phyloP scores from a whole-genome alignment of 352 stramenopile species.

The Saprolegnia diclina region DNA sequence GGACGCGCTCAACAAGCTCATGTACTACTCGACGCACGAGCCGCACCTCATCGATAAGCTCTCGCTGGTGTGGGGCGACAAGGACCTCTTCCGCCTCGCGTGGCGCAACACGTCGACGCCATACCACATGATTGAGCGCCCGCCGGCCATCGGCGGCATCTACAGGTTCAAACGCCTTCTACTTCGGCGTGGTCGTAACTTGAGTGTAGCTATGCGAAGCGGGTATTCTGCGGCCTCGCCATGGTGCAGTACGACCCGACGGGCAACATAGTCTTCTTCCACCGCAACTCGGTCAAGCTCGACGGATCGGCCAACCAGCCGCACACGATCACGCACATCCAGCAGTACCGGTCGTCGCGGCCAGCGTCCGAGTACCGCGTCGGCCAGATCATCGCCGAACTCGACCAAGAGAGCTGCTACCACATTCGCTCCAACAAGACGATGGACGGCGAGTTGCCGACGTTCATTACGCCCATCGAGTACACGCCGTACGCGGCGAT shows the following conservation, averaged over 20 bases:
- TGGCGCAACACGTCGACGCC: conserved; percentile 73
- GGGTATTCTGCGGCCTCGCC: conserved; percentile 72
- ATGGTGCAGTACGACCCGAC: conserved; percentile 86
- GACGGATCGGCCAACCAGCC: conserved; percentile 61
- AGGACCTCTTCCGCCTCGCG: conserved; percentile 77
- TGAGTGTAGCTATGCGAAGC: conserved; percentile 36
- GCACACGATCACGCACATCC: conserved; percentile 75
- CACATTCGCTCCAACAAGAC: conserved; percentile 73
- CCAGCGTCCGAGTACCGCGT: conserved; percentile 71
- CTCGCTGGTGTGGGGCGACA: conserved; percentile 82
- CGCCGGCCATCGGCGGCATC: conserved; percentile 64
- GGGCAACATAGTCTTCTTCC: conserved; percentile 79
- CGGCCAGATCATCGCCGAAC: conserved; percentile 70
- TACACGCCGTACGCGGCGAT: conserved; percentile 71
- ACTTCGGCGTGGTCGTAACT: conserved; percentile 18
- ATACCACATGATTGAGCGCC: conserved; percentile 72
- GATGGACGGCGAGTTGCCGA: conserved; percentile 55
- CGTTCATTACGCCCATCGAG: conserved; percentile 57
- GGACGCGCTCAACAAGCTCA: conserved; percentile 72
- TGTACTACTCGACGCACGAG: conserved; percentile 78
- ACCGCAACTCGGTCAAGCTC: conserved; percentile 83
- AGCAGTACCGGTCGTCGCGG: conserved; percentile 66
- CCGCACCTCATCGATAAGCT: conserved; percentile 62
- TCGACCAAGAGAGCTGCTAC: conserved; percentile 78
- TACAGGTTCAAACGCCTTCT: conserved; percentile 37